These are phyloP conservation scores for Carnegiea gigantea DNA, from an alignment of 179 eudicot genomes.

Conservation along the genomic window DNA sequence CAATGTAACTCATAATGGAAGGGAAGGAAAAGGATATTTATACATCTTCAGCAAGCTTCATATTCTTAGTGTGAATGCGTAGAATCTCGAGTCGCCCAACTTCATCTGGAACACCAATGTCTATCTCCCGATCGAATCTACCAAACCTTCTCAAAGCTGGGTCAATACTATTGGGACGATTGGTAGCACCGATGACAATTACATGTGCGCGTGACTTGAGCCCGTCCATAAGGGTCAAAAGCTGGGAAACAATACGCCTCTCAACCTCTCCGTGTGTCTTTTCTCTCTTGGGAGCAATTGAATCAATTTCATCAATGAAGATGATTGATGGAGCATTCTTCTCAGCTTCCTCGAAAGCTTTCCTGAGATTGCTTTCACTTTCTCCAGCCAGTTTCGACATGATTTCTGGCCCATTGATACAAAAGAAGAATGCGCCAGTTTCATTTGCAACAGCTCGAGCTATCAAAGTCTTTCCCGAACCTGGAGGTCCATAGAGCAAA, in stretches of 20 bases:
- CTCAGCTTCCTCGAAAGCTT: conserved; percentile 95
- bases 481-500: conserved; percentile 90
- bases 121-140: conserved; percentile 85
- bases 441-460: conserved; percentile 94
- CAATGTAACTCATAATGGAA: background rate
- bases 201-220: conserved; percentile 90
- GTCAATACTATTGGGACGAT: conserved; percentile 92
- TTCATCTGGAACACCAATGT: conserved; percentile 93
- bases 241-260: conserved; percentile 94
- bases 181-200: conserved; percentile 91
- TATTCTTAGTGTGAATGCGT: conserved; percentile 82
- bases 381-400: conserved; percentile 96
- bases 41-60: conserved; percentile 86
- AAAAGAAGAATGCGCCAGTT: conserved; percentile 91
- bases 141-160: conserved; percentile 91
- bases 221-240: conserved; percentile 93
- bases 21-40: background rate
- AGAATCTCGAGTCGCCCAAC: conserved; percentile 81
- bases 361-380: conserved; percentile 92
- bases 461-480: conserved; percentile 85
- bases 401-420: conserved; percentile 88
- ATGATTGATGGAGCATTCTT: conserved; percentile 91
- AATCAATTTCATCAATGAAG: conserved; percentile 85
- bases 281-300: conserved; percentile 95
- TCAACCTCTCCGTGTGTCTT: conserved; percentile 94